Percentiles rank a stretch among this genome's conserved stretches.
phyloP scores from a whole-genome alignment of 495 filamentous ascomycete genomes.

The Articulospora tetracladia region DNA sequence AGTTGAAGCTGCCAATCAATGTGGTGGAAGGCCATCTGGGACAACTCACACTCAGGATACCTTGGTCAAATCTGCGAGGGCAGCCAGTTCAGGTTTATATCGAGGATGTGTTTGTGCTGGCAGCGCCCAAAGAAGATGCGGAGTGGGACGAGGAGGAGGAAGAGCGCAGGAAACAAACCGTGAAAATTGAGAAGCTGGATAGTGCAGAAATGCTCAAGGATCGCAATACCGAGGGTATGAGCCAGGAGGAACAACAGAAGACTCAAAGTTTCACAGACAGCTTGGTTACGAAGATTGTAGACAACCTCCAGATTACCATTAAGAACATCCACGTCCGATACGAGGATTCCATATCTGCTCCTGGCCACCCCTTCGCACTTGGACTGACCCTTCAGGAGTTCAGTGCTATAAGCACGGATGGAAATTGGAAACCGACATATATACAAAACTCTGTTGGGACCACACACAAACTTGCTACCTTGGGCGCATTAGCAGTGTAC shows the following conservation, averaged over 20 bases:
- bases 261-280: constrained; percentile 96
- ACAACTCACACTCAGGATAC: constrained; percentile 83
- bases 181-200: constrained; percentile 98
- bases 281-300: constrained; percentile 90
- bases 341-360: constrained; percentile 93
- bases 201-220: constrained; percentile 93
- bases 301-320: constrained; percentile 94
- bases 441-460: constrained; percentile 78
- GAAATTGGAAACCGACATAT: constrained; percentile 89
- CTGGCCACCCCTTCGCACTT: constrained; percentile 89
- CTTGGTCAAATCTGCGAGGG: constrained; percentile 92
- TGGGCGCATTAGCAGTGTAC: constrained; percentile 86
- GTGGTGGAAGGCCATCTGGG: constrained; percentile 94
- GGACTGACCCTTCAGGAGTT: constrained; percentile 91
- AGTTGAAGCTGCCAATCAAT: constrained; percentile 91
- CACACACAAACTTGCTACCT: constrained; percentile 87
- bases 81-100: constrained; percentile 93
- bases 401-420: constrained; percentile 92
- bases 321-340: constrained; percentile 98
- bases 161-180: constrained; percentile 67
- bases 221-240: constrained; percentile 86
- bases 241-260: constrained; percentile 87
- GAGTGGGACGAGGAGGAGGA: constrained; percentile 94
- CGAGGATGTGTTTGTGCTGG: constrained; percentile 92
- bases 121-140: constrained; percentile 88